Conservation (phyloP, 345 rosid species). For the Garcia nutans region DNA sequence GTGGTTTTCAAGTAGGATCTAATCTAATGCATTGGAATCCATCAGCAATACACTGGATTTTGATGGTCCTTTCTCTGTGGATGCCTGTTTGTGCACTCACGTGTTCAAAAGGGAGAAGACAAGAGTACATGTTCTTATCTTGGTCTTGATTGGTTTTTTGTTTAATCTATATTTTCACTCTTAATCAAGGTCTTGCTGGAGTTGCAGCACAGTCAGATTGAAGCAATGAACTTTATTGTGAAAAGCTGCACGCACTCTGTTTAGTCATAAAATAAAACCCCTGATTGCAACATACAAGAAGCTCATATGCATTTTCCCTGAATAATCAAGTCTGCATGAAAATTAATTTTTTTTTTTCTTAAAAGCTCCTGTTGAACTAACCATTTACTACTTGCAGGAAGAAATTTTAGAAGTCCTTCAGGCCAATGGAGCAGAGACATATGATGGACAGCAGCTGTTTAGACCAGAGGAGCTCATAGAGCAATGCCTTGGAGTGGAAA, state of each 20-base stretch:
- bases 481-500: conserved; percentile 56
- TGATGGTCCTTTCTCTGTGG: neutral
- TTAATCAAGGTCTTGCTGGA: neutral
- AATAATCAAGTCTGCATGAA: neutral
- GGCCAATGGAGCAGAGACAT: conserved; percentile 35
- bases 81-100: neutral
- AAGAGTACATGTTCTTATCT: neutral
- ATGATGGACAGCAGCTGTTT: conserved; percentile 41
- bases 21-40: too few species aligned
- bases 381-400: conserved; percentile 48
- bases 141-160: neutral
- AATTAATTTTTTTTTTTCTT: neutral
- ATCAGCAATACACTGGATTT: neutral
- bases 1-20: neutral
- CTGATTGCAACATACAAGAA: neutral
- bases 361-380: neutral
- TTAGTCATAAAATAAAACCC: neutral
- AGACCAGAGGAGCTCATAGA: conserved; percentile 74
- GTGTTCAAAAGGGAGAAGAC: neutral
- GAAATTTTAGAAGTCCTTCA: conserved; percentile 49
- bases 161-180: neutral
- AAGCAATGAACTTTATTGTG: neutral
- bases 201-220: neutral
- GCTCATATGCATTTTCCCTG: neutral
- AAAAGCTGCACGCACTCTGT: neutral